Percentiles rank a stretch among this genome's conserved stretches.
Conservation (phyloP, 176 grass and related monocot species). For the Lolium rigidum region DNA sequence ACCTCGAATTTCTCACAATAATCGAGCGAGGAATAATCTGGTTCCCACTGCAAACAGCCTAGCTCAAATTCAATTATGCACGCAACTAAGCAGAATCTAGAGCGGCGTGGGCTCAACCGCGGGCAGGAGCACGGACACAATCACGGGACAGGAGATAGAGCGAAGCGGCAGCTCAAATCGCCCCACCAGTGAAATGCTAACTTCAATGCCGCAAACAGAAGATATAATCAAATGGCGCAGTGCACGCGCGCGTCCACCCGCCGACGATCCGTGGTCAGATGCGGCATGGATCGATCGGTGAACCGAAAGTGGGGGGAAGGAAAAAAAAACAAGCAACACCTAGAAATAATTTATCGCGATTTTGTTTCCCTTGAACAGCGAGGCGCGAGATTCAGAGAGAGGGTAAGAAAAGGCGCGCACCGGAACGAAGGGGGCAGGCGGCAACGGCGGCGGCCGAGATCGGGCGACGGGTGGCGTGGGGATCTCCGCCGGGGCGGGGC, state of each 20-base stretch:
- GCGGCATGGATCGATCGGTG: neutral
- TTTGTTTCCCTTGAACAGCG: neutral
- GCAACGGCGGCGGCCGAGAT: slow-evolving; percentile 10
- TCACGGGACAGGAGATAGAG: too few species aligned
- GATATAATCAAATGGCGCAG: neutral
- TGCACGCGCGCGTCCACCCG: neutral
- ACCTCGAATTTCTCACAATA: neutral
- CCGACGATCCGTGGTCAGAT: slow-evolving; percentile 24
- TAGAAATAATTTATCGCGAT: too few species aligned
- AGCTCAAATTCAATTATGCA: neutral
- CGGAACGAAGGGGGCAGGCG: neutral
- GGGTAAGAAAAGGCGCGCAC: neutral
- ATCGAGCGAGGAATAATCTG: neutral
- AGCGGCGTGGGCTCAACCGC: neutral
- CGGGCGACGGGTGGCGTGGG: slow-evolving; percentile 6
- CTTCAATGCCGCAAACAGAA: neutral
- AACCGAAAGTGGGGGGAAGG: neutral
- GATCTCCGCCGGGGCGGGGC: neutral
- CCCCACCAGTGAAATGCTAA: neutral
- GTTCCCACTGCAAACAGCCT: neutral
- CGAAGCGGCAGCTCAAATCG: too few species aligned
- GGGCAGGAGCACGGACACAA: too few species aligned
- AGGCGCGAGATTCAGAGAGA: slow-evolving; percentile 13
- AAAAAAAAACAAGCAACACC: neutral
- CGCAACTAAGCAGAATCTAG: neutral